phyloP scores from a whole-genome alignment of 2,329 filamentous ascomycete species.

The Colletotrichum chlorophyti region DNA sequence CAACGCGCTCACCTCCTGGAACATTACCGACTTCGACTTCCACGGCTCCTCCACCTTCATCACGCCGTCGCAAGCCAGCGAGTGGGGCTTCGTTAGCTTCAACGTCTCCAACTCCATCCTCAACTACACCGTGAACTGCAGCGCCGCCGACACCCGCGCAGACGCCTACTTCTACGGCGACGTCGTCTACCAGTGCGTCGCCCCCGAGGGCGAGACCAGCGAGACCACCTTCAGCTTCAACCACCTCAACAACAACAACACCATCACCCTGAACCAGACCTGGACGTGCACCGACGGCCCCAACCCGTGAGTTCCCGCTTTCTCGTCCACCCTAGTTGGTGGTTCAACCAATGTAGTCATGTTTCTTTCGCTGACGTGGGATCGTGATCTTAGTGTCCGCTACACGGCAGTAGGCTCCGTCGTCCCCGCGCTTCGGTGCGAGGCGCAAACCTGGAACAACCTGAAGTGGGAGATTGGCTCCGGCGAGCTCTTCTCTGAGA shows the following conservation, averaged over 20 bases:
- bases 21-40: constrained; percentile 52
- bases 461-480: constrained; percentile 39
- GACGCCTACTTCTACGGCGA: constrained; percentile 58
- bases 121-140: constrained; percentile 45
- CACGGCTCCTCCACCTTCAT: constrained; percentile 56
- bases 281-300: constrained; percentile 54
- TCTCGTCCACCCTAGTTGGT: not conserved
- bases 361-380: not conserved
- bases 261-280: constrained; percentile 53
- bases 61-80: constrained; percentile 59
- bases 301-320: constrained; percentile 21
- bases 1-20: constrained; percentile 41
- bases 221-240: constrained; percentile 51
- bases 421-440: constrained; percentile 38
- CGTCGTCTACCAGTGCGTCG: constrained; percentile 49
- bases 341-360: not conserved
- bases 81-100: constrained; percentile 55
- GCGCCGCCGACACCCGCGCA: constrained; percentile 48
- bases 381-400: constrained; percentile 27
- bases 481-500: constrained; percentile 40
- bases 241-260: constrained; percentile 38
- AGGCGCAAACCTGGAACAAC: constrained; percentile 37
- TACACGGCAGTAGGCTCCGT: constrained; percentile 37
- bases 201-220: constrained; percentile 37
- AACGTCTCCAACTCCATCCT: constrained; percentile 55